These are phyloP conservation scores for Leptographium procerum DNA, from an alignment of 2,329 filamentous ascomycete genomes.

Conservation along the genomic window DNA sequence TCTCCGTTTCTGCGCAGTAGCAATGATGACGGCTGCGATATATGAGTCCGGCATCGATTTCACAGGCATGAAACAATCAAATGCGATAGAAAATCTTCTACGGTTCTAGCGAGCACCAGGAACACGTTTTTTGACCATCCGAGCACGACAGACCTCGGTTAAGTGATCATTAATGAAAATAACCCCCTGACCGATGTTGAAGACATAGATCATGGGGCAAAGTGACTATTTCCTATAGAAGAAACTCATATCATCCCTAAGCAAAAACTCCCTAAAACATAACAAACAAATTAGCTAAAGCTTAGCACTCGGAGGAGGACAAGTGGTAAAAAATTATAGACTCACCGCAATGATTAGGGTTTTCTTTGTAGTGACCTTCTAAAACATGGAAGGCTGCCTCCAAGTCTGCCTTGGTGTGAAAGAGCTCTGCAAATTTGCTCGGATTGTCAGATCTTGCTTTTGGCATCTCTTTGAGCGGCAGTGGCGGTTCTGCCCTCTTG, in stretches of 20 bases:
- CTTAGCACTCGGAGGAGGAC: not conserved
- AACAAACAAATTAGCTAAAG: not conserved
- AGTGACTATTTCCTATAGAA: not conserved
- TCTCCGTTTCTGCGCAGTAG: not conserved
- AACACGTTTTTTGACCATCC: not conserved
- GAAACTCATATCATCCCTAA: too few relatives aligned
- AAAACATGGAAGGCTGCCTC: too few relatives aligned
- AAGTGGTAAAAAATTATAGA: too few relatives aligned
- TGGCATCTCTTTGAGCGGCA: too few relatives aligned
- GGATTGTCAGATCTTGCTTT: too few relatives aligned
- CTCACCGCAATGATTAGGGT: too few relatives aligned
- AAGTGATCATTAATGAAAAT: not conserved
- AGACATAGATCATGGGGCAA: not conserved
- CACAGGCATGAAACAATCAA: not conserved
- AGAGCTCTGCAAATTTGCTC: too few relatives aligned
- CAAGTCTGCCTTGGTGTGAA: too few relatives aligned
- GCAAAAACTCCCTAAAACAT: not conserved
- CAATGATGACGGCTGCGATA: not conserved
- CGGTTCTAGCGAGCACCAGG: not conserved
- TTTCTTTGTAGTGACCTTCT: too few relatives aligned
- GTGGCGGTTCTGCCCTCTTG: not conserved
- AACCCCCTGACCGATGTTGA: not conserved
- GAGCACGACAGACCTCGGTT: not conserved
- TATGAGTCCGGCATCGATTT: not conserved
- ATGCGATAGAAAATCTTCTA: not conserved